Percentiles rank a stretch among this genome's conserved stretches.
These are phyloP conservation scores for Xanthoconium separans DNA, from an alignment of 1,284 basidiomycete species.

Conservation along the genomic window DNA sequence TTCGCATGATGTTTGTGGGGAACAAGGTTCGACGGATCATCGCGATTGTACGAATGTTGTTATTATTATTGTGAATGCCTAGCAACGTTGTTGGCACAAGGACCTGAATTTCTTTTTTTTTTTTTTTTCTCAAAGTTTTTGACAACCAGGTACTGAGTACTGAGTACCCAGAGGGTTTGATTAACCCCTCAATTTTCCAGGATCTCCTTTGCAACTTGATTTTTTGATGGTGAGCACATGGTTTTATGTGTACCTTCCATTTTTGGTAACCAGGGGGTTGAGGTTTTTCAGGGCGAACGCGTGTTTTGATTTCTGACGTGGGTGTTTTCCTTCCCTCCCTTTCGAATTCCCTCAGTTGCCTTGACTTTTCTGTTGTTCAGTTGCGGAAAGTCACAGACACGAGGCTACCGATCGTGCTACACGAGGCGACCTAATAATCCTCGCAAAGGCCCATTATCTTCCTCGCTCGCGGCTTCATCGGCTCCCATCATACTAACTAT, in stretches of 20 bases:
- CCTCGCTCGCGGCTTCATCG: slow-evolving; percentile 6
- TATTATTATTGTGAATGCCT: slow-evolving; percentile 20
- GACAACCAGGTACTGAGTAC: too few relatives aligned
- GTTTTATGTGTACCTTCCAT: slow-evolving; percentile 23
- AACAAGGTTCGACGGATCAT: slow-evolving; percentile 20
- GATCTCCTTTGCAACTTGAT: slow-evolving; percentile 13
- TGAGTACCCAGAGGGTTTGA: too few relatives aligned
- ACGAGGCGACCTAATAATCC: slow-evolving; percentile 41
- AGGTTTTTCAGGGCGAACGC: slow-evolving; percentile 36
- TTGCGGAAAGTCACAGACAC: slow-evolving; percentile 41
- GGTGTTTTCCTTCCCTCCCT: slow-evolving; percentile 22
- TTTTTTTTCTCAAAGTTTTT: too few relatives aligned
- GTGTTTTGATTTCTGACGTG: slow-evolving; percentile 22
- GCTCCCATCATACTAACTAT: slow-evolving; percentile 16
- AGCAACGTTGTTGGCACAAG: slow-evolving; percentile 21
- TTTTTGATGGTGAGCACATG: slow-evolving; percentile 31
- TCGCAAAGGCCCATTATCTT: slow-evolving; percentile 15
- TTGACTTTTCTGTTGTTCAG: slow-evolving; percentile 27
- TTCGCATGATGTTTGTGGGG: slow-evolving; percentile 4
- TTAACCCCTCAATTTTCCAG: slow-evolving; percentile 12
- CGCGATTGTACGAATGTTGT: slow-evolving; percentile 16
- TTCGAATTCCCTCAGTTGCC: slow-evolving; percentile 6
- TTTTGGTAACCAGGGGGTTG: slow-evolving; percentile 32
- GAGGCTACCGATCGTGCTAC: slow-evolving; percentile 42
- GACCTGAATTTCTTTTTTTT: too few relatives aligned